Base-by-base conservation (phyloP, 148 eudicot species). In the Rhododendron kiyosumense region DNA sequence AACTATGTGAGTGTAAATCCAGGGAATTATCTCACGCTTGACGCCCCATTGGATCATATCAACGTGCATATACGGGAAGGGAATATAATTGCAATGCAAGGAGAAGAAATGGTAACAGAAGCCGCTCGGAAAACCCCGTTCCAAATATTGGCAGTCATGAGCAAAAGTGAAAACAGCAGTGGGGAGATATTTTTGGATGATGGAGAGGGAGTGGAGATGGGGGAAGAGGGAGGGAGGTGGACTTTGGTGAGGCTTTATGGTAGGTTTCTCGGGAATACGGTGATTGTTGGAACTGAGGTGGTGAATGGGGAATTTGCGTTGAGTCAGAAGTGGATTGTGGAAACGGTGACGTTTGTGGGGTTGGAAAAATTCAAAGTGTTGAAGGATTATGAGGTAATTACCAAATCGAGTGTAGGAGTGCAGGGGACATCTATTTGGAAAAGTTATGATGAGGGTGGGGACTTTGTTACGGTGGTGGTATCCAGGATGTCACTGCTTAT, bases 1-100 rank as follows among this genome's bases (percentile, higher is more conserved):
- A 67, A 79, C 54, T 90, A 88, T 2, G 88, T 96, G 81, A 90
- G 87, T 76, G 87, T 83, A 32, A 63, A 86, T 38, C 34, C 82
- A 10, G 98, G 95, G 52, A 85, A 78, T 20, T 45, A 81, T 67
- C 63, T 91, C 59, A 90, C 85, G 9, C 93, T 96, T 14, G 88
- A 89, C 28, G 94, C 98, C 32, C 98, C 98, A 32, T 83, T 85
- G 15, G 94, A 94, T 85, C 89, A 91, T 49, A 92, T 93, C 69
- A 96, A 96, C 38, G 94, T 94, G 61, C 94, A 94, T 61, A 67
- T 96, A 20, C 92, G 87, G 41, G 98, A 92, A 89, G 98, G 98
- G 54, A 94, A 85, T 73, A 90, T 92, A 24, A 36, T 94, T 81
- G 94, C 93, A 3, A 87, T 96, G 94, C 98, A 96, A 90, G 92